Conservation (phyloP, 495 filamentous ascomycete genomes). For the Penicillium nucicola region DNA sequence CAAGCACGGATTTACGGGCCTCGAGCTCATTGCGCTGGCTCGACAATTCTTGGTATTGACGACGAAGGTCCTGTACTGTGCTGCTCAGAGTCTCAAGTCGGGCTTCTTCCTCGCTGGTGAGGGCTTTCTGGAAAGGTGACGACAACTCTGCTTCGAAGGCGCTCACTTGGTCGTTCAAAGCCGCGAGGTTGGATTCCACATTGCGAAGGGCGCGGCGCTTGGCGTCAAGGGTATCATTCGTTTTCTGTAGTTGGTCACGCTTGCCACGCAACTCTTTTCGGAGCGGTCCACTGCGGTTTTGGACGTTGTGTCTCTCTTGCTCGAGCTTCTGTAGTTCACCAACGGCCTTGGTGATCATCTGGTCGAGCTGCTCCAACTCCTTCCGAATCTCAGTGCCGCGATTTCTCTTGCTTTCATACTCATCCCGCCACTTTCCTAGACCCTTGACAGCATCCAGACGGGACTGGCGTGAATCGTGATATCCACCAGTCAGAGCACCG, state of each 20-base stretch:
- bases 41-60: slow-evolving; percentile 70
- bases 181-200: slow-evolving; percentile 71
- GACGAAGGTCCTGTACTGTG: slow-evolving; percentile 67
- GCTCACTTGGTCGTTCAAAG: slow-evolving; percentile 67
- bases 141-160: slow-evolving; percentile 74
- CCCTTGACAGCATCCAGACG: slow-evolving; percentile 78
- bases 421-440: slow-evolving; percentile 70
- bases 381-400: slow-evolving; percentile 57
- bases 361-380: slow-evolving; percentile 73
- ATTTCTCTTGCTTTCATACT: slow-evolving; percentile 63
- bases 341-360: slow-evolving; percentile 78
- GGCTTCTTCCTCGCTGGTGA: slow-evolving; percentile 78
- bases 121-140: slow-evolving; percentile 87
- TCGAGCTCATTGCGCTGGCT: slow-evolving; percentile 75
- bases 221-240: slow-evolving; percentile 69
- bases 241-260: slow-evolving; percentile 65
- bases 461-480: slow-evolving; percentile 76
- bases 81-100: slow-evolving; percentile 68
- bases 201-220: slow-evolving; percentile 68
- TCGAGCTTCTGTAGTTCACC: slow-evolving; percentile 81
- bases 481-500: slow-evolving; percentile 92
- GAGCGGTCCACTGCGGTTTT: slow-evolving; percentile 78
- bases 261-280: slow-evolving; percentile 70
- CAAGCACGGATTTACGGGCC: slow-evolving; percentile 70
- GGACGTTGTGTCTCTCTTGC: slow-evolving; percentile 71